Base-by-base conservation (phyloP, 805 yeast species). In the Hanseniaspora lindneri region DNA sequence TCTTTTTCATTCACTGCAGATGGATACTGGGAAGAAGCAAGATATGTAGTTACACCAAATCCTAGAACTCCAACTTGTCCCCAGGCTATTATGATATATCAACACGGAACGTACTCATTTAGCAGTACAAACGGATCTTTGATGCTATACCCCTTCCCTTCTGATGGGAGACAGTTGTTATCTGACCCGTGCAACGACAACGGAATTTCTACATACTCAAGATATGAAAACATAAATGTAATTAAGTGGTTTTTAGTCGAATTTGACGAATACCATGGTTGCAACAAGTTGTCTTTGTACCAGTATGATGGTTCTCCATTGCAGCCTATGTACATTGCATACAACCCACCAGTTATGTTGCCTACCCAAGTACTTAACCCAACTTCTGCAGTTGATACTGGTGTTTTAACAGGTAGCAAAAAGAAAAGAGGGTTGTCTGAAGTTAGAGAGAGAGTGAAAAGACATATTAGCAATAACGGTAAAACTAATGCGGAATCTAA, bases 341-440 rank as follows among this genome's bases (percentile, higher is more conserved):
- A 88, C 69, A 75, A 75, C 57, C 98, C 98, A 5, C 94, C 98
- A 9, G 73, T 83, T 75, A 92, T 92, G 98, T 75, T 92, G 52
- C 98, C 98, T 20, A 92, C 97, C 0, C 66, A 62, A 47, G 88
- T 96, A 0, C 68, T 92, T 71, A 89, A 88, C 64, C 98, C 98
- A 20, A 55, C 70, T 4, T 51, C 66, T 41, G 53, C 67, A 11
- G 44, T 58, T 17, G 55, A 54, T 17, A 49, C 43, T n/a, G 16
- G 34, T 10, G 48, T 29, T 17, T 17, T 44, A 10, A 14, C 17
- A 2, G 37, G n/a, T 17, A 11, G 21, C 6, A 37, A 37, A 21
- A 35, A 35, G 16, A 44, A 29, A 10, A 44, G 41, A 36, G 32
- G 36, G 8, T 17, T 44, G 17, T 10, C 32, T n/a, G 33, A 29